These are phyloP conservation scores for Monocercomonoides exilis DNA, from an alignment of 78 protist species.

Conservation along the genomic window DNA sequence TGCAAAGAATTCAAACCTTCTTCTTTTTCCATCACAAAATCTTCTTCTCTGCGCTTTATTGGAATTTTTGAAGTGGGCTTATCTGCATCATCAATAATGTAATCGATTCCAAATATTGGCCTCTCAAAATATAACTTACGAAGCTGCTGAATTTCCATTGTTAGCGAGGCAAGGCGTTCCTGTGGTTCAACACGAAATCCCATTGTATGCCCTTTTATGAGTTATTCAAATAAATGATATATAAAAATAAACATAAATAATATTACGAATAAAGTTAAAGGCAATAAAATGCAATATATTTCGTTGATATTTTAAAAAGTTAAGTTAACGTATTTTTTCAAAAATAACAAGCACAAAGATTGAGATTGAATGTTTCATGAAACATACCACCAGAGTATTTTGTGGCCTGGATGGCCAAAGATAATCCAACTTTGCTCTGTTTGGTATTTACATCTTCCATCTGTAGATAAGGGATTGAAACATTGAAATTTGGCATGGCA, in stretches of 20 bases:
- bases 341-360: neutral
- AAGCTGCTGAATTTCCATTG: conserved; percentile 8
- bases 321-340: neutral
- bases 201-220: conserved; percentile 26
- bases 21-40: neutral
- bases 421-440: conserved; percentile 51
- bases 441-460: conserved; percentile 19
- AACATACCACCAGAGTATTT: conserved; percentile 19
- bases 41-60: neutral
- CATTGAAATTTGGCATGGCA: conserved; percentile 65
- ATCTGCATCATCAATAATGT: conserved; percentile 17
- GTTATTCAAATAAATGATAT: neutral
- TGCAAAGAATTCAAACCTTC: neutral
- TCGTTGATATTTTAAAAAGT: too few relatives aligned
- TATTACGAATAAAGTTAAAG: too few relatives aligned
- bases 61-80: neutral
- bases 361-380: too few relatives aligned
- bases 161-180: neutral
- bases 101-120: conserved; percentile 49
- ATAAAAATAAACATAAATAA: too few relatives aligned
- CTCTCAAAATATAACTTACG: neutral
- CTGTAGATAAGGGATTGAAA: conserved; percentile 60
- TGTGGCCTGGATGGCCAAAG: conserved; percentile 43
- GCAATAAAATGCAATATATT: too few relatives aligned
- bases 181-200: conserved; percentile 54